Percentiles rank a stretch among this genome's conserved stretches.
Conservation (phyloP, 1,139 yeast genomes). For the Pichia sp. region DNA sequence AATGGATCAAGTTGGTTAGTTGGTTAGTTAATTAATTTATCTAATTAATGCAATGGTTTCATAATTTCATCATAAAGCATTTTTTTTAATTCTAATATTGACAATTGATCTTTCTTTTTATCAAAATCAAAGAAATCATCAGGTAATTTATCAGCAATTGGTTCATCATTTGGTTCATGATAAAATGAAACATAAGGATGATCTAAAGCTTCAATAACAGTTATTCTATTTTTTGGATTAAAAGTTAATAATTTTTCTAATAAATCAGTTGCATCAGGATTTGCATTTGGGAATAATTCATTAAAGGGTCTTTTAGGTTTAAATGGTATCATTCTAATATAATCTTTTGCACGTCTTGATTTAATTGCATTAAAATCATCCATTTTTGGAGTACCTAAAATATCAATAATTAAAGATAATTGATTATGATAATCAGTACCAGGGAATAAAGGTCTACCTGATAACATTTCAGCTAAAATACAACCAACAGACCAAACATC, state of each 20-base stretch:
- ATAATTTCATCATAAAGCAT: conserved; percentile 54
- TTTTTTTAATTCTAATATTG: conserved; percentile 42
- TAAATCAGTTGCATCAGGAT: conserved; percentile 58
- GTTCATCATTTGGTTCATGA: conserved; percentile 71
- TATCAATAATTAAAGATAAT: conserved; percentile 51
- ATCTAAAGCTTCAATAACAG: conserved; percentile 56
- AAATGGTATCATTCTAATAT: conserved; percentile 53
- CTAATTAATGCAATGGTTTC: conserved; percentile 27
- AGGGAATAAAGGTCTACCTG: conserved; percentile 66
- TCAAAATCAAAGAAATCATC: conserved; percentile 61
- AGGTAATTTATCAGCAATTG: conserved; percentile 50
- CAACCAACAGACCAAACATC: conserved; percentile 82
- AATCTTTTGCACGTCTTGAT: conserved; percentile 57
- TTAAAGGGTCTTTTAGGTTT: conserved; percentile 38
- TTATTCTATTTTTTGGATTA: conserved; percentile 57
- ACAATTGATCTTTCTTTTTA: conserved; percentile 45
- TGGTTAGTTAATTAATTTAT: too few relatives aligned
- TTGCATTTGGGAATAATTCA: conserved; percentile 38
- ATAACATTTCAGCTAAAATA: conserved; percentile 59
- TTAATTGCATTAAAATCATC: conserved; percentile 52
- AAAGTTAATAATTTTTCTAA: conserved; percentile 53
- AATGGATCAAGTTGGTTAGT: neutral
- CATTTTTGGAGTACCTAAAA: conserved; percentile 58
- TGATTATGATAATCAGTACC: conserved; percentile 73
- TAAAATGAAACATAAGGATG: conserved; percentile 63